Evolutionary conservation across 2,329 filamentous ascomycete genomes (phyloP), one percentile per base, ranked within the genome.

Genomic region (Pestalotiopsis sp.): DNA sequence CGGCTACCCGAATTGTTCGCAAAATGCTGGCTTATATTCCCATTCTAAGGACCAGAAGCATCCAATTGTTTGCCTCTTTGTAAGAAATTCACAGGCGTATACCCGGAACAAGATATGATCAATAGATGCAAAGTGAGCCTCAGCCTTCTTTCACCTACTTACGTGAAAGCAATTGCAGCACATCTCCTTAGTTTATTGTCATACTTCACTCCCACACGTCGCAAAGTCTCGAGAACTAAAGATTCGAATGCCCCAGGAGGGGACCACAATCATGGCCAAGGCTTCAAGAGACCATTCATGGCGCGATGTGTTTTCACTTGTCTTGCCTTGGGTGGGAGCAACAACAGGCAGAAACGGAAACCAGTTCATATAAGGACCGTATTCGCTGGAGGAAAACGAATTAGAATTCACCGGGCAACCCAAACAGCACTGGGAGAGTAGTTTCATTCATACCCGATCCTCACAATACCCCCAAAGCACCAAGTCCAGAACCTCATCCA

Each of bases 271-370:
- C n/a, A 36, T 61, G 59, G 9, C 31, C 12, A 23, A 59, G 27
- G 25, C 57, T 20, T 20, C 36, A 9, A 9, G 14, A 4, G 3
- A 17, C 25, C 59, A 62, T 20, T n/a, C 7, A 23, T 45, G 25
- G 14, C 14, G 39, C 11, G n/a, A 66, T 66, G 64, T 66, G 64
- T 38, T 23, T 66, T 31, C 27, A 17, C 56, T 66, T 56, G 64
- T 61, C 13, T 36, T 60, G 68, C 17, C 27, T 25, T 25, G 71
- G 68, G 65, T 52, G 56, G 65, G 66, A 56, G 52, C 38, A 70
- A 25, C 14, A 58, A 27, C 68, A 66, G 23, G 25, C 36, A 27
- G 65, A 58, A 31, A 49, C 39, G 52, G 41, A 59, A 49, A 25
- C 39, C 6, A 64, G 20, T 5, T n/a, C 60, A 4, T 39, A 62